Conservation (phyloP, 176 grass and related monocot genomes). For the Oryza officinalis region DNA sequence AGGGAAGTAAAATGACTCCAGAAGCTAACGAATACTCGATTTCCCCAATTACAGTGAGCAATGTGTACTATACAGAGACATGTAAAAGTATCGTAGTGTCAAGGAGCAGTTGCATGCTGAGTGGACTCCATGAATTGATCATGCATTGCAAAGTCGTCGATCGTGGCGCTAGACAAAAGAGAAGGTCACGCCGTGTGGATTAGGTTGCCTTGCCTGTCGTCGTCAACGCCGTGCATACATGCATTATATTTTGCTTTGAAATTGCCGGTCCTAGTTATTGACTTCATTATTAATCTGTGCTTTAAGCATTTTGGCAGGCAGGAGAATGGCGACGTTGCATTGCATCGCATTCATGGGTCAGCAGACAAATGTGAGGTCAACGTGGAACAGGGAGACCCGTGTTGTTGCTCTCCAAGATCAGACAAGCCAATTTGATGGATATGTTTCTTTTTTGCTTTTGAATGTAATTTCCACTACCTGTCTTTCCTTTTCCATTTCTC, state of each 20-base stretch:
- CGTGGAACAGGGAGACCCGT: neutral
- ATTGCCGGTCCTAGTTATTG: neutral
- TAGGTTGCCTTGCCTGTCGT: neutral
- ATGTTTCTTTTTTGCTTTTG: neutral
- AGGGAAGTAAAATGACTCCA: no score
- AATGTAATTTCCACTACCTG: neutral
- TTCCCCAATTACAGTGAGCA: neutral
- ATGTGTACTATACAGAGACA: neutral
- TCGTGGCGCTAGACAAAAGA: neutral
- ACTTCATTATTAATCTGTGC: neutral
- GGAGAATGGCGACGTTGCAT: neutral
- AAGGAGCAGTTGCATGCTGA: neutral
- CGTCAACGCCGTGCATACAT: slow-evolving; percentile 2
- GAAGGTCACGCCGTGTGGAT: neutral
- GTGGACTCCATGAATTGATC: neutral
- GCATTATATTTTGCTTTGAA: neutral
- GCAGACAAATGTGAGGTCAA: neutral
- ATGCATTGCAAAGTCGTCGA: neutral
- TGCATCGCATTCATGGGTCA: neutral
- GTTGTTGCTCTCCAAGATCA: neutral
- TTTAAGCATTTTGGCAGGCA: neutral
- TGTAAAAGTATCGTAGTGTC: neutral
- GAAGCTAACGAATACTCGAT: no score
- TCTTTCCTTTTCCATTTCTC: neutral
- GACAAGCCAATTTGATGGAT: neutral